Base-by-base conservation (phyloP, 768 basidiomycete genomes). In the Amanita pallidorosea region DNA sequence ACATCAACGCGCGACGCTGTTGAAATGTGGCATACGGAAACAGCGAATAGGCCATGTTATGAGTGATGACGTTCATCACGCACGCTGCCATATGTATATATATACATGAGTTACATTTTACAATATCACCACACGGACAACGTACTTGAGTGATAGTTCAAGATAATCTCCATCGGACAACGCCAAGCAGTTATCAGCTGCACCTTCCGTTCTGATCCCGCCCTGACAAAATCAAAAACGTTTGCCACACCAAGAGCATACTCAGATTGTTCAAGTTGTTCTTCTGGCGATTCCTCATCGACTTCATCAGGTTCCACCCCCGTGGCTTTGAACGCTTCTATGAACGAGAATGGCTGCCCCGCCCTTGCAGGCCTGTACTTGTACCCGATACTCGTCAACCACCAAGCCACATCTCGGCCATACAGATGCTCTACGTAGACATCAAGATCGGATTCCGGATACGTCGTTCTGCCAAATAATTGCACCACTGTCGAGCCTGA, bases 51-150 rank as follows among this genome's bases (percentile, higher is more conserved):
- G 74, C 75, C 0, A 58, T 57, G 12, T 67, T 57, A 52, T 61
- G 63, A 1, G 68, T 60, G 51, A 76, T 72, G 1, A 74, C 54
- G 49, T 75, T 76, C 65, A 72, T 69, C 3, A 73, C 72, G 37
- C 65, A 65, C 2, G 71, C 72, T 70, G 38, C 37, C n/a, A n/a
- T n/a, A n/a, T n/a, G n/a, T n/a, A n/a, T n/a, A n/a, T n/a, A n/a
- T 9, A n/a, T 42, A 23, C 18, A 15, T 13, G 11, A 35, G 40
- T 20, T 15, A 23, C 5, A 15, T 12, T 35, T 22, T n/a, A n/a
- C n/a, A 9, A 22, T 17, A 41, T 22, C 18, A 44, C 18, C 25
- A 23, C 2, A n/a, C 3, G 4, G 3, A 20, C 18, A 41, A 56
- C 57, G 3, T 41, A 63, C 62, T 62, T n/a, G 62, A 63, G 22